Evolutionary conservation across 352 stramenopile species (phyloP).

Genomic region (Phytophthora tubulina): DNA sequence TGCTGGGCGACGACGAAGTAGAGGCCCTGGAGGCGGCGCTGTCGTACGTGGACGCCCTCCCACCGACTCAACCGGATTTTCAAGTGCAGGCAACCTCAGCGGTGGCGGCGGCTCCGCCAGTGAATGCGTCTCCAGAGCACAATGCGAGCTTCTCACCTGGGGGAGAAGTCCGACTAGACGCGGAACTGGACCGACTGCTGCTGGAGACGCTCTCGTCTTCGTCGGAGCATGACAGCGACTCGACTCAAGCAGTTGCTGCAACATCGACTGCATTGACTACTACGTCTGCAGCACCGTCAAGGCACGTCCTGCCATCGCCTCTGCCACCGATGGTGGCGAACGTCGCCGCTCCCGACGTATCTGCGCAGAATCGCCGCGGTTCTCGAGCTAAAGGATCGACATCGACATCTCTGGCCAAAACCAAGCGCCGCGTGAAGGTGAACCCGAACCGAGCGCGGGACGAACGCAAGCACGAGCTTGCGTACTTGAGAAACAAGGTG

Average conservation of each 20-base stretch:
- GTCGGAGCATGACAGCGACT: slow-evolving; percentile 26
- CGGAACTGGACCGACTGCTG: slow-evolving; percentile 39
- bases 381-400: slow-evolving; percentile 17
- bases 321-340: slow-evolving; percentile 14
- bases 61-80: background rate
- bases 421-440: slow-evolving; percentile 41
- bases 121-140: background rate
- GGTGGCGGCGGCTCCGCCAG: background rate
- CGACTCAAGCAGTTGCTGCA: background rate
- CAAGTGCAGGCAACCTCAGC: background rate
- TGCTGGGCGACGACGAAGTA: slow-evolving; percentile 42
- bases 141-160: slow-evolving; percentile 5
- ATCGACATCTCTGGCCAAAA: slow-evolving; percentile 26
- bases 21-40: slow-evolving; percentile 42
- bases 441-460: slow-evolving; percentile 47
- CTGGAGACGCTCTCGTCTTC: slow-evolving; percentile 36
- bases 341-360: slow-evolving; percentile 8
- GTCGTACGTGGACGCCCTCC: slow-evolving; percentile 35
- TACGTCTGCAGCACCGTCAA: background rate
- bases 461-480: slow-evolving; percentile 46
- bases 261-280: slow-evolving; percentile 2
- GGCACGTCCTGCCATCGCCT: slow-evolving; percentile 15
- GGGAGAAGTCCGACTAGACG: slow-evolving; percentile 28
- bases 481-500: slow-evolving; percentile 46
- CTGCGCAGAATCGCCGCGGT: slow-evolving; percentile 3